Evolutionary conservation across 2,329 filamentous ascomycete genomes (phyloP), one percentile per base, ranked within the genome.

Genomic region (Ophiobolus disseminans): DNA sequence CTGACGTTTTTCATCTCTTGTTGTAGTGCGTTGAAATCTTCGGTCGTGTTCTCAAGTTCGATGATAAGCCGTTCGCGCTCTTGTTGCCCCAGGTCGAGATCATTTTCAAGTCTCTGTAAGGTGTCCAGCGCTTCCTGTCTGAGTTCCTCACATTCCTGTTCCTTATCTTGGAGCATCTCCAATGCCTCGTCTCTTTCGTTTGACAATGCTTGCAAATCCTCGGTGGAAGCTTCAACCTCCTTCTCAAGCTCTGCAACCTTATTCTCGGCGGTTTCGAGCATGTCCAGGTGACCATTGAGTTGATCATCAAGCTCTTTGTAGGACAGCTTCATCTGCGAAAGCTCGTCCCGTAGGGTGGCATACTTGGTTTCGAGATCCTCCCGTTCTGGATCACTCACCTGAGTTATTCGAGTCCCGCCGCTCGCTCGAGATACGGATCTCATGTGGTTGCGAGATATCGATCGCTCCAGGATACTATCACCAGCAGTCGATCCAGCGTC

Each of bases 401-500:
- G 76, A 1, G 88, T 88, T n/a, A 81, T 78, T 17, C 85, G 80
- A 67, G 71, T 73, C 9, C 50, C 68, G 8, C 68, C 68, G 48
- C 90, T 95, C 6, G 82, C 83, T 21, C 90, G 82, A 3, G 91
- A 96, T 16, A 83, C 83, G 1, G 91, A 86, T 45, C 92, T 82
- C 50, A 86, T 84, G 53, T 89, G 83, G 11, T 91, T 87, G 32
- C 93, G 86, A 3, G 93, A 97, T 10, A 92, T 91, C 0, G 93
- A 97, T n/a, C 94, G 86, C 51, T 97, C 94, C 23, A 97, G 83
- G 34, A 97, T 88, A 69, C 91, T 96, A 68, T 97, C 94, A 5
- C 93, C 86, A 1, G 91, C 79, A 44, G 83, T 73, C 3, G 83
- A 86, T 66, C 59, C 82, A 43, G 72, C 74, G 53, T 84, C 88